phyloP scores from a whole-genome alignment of 1,284 basidiomycete genomes.

The Malassezia obtusa region DNA sequence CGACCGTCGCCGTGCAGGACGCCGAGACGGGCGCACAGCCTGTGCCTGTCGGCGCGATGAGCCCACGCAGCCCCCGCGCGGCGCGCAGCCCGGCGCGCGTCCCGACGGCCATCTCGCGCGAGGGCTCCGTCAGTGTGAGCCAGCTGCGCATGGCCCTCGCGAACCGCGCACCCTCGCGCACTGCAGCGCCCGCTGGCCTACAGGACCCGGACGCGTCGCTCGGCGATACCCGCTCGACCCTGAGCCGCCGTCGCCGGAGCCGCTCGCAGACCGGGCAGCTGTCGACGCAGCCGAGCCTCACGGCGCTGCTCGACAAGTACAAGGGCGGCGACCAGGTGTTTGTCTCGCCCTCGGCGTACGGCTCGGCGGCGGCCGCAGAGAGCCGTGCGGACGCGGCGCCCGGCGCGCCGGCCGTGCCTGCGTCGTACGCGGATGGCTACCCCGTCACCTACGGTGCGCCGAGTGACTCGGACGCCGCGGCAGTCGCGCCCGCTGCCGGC shows the following conservation, averaged over 20 bases:
- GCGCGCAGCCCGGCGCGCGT: not conserved
- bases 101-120: not conserved
- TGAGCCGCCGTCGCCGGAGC: not conserved
- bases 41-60: not conserved
- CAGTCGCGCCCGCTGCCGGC: too few relatives aligned
- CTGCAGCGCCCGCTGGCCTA: not conserved
- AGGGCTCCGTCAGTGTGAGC: constrained; percentile 11
- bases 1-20: constrained; percentile 34
- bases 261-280: not conserved
- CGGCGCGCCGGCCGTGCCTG: too few relatives aligned
- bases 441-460: not conserved
- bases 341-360: not conserved
- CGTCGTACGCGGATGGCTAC: not conserved
- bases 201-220: not conserved
- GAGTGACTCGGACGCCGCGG: not conserved
- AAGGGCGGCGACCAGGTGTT: not conserved
- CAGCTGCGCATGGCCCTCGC: constrained; percentile 9
- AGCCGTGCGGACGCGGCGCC: not conserved
- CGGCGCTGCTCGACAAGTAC: constrained; percentile 4
- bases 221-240: not conserved
- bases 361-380: too few relatives aligned
- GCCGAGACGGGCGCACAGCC: constrained; percentile 7
- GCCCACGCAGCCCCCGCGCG: not conserved
- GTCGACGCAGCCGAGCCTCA: not conserved
- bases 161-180: not conserved